Conservation (phyloP, 306 rosid genomes). For the Crotalaria pallida region DNA sequence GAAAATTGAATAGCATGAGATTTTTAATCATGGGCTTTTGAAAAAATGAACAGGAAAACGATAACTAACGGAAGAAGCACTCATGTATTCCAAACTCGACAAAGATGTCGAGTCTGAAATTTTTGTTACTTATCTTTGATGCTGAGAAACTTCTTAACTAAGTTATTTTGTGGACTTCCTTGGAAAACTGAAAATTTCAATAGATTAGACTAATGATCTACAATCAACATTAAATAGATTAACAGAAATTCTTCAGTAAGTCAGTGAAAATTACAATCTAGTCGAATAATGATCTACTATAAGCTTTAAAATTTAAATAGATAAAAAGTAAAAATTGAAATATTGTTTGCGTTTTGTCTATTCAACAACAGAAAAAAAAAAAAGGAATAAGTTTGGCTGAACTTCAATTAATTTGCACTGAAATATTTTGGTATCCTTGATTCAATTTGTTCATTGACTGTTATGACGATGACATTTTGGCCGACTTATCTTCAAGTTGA, state of each 20-base stretch:
- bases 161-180: not conserved
- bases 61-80: not conserved
- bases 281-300: not conserved
- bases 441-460: conserved; percentile 3
- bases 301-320: conserved; percentile 6
- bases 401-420: not conserved
- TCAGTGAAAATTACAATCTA: not conserved
- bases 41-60: not conserved
- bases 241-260: not conserved
- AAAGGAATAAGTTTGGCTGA: not conserved
- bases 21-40: not conserved
- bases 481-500: conserved; percentile 11
- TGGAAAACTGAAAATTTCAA: not conserved
- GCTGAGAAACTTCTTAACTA: not conserved
- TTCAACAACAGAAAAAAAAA: no score
- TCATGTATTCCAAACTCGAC: not conserved
- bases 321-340: not conserved
- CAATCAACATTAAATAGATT: not conserved
- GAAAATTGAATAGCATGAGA: not conserved
- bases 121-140: not conserved
- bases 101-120: not conserved
- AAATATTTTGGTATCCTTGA: conserved; percentile 9
- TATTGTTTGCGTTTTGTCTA: not conserved
- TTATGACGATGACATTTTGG: conserved; percentile 10
- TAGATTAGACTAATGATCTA: not conserved